phyloP scores from a whole-genome alignment of 108 stramenopile genomes.

The Phaeodactylum tricornutum region DNA sequence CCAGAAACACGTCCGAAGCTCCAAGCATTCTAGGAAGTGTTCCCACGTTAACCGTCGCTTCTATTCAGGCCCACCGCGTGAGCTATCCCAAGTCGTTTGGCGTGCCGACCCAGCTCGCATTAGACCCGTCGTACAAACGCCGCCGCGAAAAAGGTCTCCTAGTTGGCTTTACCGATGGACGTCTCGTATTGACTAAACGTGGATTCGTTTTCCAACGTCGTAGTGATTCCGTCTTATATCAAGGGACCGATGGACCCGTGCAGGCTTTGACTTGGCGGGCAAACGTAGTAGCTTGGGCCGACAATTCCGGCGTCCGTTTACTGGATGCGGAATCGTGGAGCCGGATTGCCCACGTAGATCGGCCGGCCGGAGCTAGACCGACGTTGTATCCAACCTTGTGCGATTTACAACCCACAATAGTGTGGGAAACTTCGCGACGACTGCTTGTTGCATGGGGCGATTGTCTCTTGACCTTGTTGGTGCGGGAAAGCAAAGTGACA shows the following conservation, averaged over 20 bases:
- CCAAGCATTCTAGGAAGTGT: background rate
- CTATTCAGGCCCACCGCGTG: constrained; percentile 20
- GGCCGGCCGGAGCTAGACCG: constrained; percentile 66
- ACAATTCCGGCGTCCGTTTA: constrained; percentile 58
- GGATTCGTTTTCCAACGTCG: constrained; percentile 38
- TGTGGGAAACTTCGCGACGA: constrained; percentile 44
- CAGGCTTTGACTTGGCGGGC: constrained; percentile 71
- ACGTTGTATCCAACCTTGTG: constrained; percentile 56
- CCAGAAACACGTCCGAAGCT: background rate
- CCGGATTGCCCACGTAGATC: constrained; percentile 73
- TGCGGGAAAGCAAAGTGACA: constrained; percentile 23
- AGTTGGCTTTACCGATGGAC: constrained; percentile 64
- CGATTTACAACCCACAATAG: constrained; percentile 29
- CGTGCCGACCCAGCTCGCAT: constrained; percentile 36
- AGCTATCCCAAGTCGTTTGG: constrained; percentile 32
- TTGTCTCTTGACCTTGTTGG: constrained; percentile 60
- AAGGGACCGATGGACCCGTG: constrained; percentile 29
- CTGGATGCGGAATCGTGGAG: constrained; percentile 59
- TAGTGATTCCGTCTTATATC: constrained; percentile 37
- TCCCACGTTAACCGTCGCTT: constrained; percentile 11
- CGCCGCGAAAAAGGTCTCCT: constrained; percentile 40
- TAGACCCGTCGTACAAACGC: constrained; percentile 56
- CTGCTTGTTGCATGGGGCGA: constrained; percentile 79
- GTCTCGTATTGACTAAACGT: constrained; percentile 50
- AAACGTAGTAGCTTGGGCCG: constrained; percentile 66